Evolutionary conservation across 768 basidiomycete species (phyloP), one percentile per base, ranked within the genome.

Genomic region (Gymnopilus junonius): DNA sequence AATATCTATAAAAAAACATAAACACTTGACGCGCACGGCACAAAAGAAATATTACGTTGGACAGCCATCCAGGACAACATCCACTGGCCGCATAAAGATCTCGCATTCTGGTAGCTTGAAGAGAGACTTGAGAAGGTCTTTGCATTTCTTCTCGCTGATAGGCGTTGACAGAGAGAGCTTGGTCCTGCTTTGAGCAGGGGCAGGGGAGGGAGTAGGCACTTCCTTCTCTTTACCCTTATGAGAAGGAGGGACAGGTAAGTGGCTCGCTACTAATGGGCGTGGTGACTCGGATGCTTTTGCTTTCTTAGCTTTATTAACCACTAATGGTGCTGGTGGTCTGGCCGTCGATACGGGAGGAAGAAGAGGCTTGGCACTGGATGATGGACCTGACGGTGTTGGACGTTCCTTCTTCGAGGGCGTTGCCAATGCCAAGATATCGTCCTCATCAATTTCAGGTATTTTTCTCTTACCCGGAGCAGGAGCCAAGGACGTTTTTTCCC

Each of bases 121-220:
- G 8, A 95, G 70, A 23, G 66, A 76, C 71, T 83, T 88, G 59
- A 96, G 66, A 34, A 94, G 73, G 3, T 92, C 89, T 71, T 83
- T 89, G 72, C 90, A 92, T 75, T 94, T 97, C 83, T 89, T 94
- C 68, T 90, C 87, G 74, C 94, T 92, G 66, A 95, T 75, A 2
- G 90, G 84, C 1, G 80, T 85, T 1, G 76, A 71, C 21, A 77
- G 70, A 31, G 72, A 67, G 46, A 75, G 61, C 50, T 80, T 75
- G 69, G 77, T 21, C 63, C 83, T 83, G 6, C 25, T 61, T 23
- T 55, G 63, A 46, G 57, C 15, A 14, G 62, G 59, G 17, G 59
- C 37, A n/a, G 67, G 63, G 8, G 58, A 40, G 12, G 56, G 62
- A n/a, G 59, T 59, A 17, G 53, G 45, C 8, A 77, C 72, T 66